A percentile compares a stretch with the other conserved stretches of the same genome.
Evolutionary conservation across 306 rosid species (phyloP).

Genomic region (Urtica urens): DNA sequence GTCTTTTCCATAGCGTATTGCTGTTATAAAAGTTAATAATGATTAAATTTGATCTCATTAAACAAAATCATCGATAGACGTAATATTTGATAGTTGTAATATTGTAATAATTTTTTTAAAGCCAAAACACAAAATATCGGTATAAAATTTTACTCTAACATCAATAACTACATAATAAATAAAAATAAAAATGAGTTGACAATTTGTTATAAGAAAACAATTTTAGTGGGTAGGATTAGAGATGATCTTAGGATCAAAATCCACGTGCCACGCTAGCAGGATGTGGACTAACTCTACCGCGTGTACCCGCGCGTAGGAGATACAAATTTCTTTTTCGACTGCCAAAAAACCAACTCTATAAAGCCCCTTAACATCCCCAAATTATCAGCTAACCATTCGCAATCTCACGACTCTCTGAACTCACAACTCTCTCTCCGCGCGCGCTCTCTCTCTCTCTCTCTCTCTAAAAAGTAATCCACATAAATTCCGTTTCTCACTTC

Average conservation of each 20-base stretch:
- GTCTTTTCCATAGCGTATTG: no score
- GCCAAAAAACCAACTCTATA: slow-evolving; percentile 1
- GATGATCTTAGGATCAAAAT: no score
- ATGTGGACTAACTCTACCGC: neutral
- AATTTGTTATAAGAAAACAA: neutral
- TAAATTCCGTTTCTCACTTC: neutral
- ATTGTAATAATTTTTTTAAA: no score
- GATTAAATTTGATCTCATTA: no score
- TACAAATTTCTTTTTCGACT: neutral
- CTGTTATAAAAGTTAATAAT: no score
- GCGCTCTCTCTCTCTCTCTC: neutral
- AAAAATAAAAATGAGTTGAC: neutral
- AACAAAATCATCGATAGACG: no score
- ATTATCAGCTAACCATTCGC: neutral
- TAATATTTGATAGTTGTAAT: no score
- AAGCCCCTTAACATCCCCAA: neutral
- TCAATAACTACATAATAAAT: no score
- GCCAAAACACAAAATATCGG: no score
- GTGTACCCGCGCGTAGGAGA: neutral
- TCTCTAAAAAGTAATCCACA: neutral
- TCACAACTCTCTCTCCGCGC: neutral
- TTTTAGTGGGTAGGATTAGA: neutral
- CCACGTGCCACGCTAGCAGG: neutral
- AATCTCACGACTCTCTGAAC: neutral
- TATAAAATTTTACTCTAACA: no score